Evolutionary conservation across 2,329 filamentous ascomycete genomes (phyloP), one percentile per base, ranked within the genome.

Genomic region (Stagonosporopsis vannaccii): DNA sequence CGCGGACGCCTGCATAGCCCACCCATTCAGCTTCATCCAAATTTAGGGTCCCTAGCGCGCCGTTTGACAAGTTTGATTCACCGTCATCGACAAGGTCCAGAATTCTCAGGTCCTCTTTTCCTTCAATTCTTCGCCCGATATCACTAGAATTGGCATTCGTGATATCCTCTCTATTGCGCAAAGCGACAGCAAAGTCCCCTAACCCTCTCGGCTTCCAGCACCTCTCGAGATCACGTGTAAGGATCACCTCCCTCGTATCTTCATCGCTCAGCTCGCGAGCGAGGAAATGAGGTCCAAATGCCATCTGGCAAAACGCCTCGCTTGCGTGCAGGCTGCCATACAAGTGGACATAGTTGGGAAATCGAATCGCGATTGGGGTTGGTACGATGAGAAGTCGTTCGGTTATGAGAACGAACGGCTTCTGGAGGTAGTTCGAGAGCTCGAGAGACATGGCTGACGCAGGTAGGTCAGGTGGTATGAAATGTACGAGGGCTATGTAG

Each of bases 1-100:
- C 63, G 1, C 61, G 58, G 1, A 66, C 61, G 17, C 61, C 61
- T n/a, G 61, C 61, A 17, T 66, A 66, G n/a, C 61, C 63, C 25
- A 58, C 37, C 63, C 63, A 66, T 26, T 59, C 47, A 23, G 46
- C 22, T 1, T 22, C 12, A 19, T 22, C 12, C 15, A 58, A 26
- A 7, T 35, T 23, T 15, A 36, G 28, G 11, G 33, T 20, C n/a
- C 39, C 41, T n/a, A 30, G 13, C 11, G 22, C 25, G 23, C 32
- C 7, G 11, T 15, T 6, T 2, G 48, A 37, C 7, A 13, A 19
- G 13, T 28, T 26, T 2, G n/a, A 28, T 22, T 2, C 20, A 3
- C 17, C 42, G 8, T 20, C 35, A 6, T 33, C 35, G 3, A 8
- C 12, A n/a, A 26, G 11, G 1, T 53, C 26, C 8, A 47, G 36